phyloP scores from a whole-genome alignment of 305 asterid genomes.

The Fraxinus angustifolia region DNA sequence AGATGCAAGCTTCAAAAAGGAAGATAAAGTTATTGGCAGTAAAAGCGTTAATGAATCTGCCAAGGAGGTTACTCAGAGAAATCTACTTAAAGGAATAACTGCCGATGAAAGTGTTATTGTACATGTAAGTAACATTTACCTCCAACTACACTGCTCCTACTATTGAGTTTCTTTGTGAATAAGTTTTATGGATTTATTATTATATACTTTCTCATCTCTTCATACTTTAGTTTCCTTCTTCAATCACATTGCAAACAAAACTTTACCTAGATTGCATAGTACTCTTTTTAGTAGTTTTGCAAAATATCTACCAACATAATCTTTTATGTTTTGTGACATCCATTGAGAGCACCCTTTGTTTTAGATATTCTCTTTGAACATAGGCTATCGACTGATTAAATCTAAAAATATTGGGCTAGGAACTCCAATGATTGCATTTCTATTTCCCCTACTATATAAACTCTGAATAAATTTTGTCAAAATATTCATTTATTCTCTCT shows the following conservation, averaged over 20 bases:
- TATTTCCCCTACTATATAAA: not conserved
- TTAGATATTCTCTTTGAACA: not conserved
- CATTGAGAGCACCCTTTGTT: not conserved
- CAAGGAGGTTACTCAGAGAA: conserved; percentile 62
- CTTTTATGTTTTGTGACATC: not conserved
- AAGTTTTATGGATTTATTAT: conserved; percentile 6
- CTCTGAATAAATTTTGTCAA: not conserved
- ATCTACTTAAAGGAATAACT: conserved; percentile 88
- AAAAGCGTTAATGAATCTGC: conserved; percentile 40
- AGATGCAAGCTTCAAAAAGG: conserved; percentile 59
- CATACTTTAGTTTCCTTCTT: not conserved
- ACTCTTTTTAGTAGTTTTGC: not conserved
- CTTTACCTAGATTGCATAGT: not conserved
- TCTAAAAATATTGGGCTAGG: not conserved
- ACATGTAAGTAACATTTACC: conserved; percentile 61
- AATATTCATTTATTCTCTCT: conserved; percentile 1
- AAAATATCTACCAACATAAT: not conserved
- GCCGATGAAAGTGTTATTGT: conserved; percentile 92
- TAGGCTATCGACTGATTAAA: not conserved
- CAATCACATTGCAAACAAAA: not conserved
- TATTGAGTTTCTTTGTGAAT: conserved; percentile 1
- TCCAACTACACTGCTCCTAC: conserved; percentile 9
- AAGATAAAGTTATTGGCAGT: conserved; percentile 51
- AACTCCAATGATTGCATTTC: not conserved
- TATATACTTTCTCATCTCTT: not conserved